Conservation (phyloP, 116 monocot species). For the Trichopus zeylanicus region DNA sequence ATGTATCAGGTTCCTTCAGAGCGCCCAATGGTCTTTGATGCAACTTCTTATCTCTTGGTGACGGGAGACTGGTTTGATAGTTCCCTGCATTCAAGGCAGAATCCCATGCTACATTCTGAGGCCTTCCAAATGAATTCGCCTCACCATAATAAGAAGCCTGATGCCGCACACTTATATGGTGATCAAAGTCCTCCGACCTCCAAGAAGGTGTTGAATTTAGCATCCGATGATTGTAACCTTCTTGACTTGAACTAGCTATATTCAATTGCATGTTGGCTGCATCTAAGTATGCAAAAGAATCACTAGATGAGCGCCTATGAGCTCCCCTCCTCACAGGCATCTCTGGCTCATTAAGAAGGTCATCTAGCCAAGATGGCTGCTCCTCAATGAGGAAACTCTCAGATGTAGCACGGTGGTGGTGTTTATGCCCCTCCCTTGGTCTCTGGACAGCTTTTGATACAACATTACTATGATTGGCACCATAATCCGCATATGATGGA, state of each 20-base stretch:
- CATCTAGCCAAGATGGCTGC: conserved; percentile 94
- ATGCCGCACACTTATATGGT: conserved; percentile 16
- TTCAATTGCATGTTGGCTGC: conserved; percentile 19
- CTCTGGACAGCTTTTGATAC: conserved; percentile 24
- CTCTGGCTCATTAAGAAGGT: conserved; percentile 84
- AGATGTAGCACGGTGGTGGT: conserved; percentile 75
- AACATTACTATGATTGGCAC: conserved; percentile 1
- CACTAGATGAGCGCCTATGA: conserved; percentile 82
- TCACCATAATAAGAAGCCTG: conserved; percentile 19
- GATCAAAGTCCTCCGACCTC: conserved; percentile 23
- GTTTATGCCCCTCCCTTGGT: conserved; percentile 34
- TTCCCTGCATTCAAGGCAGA: conserved; percentile 8
- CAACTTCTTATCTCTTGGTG: conserved; percentile 20
- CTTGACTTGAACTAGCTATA: conserved; percentile 15
- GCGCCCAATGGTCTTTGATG: conserved; percentile 14
- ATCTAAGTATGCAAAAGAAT: conserved; percentile 72
- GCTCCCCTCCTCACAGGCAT: conserved; percentile 53
- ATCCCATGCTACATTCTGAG: conserved; percentile 32
- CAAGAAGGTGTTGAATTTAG: conserved; percentile 16
- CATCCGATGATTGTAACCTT: conserved; percentile 14
- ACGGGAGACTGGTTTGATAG: conserved; percentile 11
- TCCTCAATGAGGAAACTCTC: conserved; percentile 92
- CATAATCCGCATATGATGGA: conserved; percentile 35
- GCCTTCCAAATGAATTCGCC: conserved; percentile 14
- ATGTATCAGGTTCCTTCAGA: conserved; percentile 26